Evolutionary conservation across 257 asterid species (phyloP).

Genomic region (Henckelia pumila): DNA sequence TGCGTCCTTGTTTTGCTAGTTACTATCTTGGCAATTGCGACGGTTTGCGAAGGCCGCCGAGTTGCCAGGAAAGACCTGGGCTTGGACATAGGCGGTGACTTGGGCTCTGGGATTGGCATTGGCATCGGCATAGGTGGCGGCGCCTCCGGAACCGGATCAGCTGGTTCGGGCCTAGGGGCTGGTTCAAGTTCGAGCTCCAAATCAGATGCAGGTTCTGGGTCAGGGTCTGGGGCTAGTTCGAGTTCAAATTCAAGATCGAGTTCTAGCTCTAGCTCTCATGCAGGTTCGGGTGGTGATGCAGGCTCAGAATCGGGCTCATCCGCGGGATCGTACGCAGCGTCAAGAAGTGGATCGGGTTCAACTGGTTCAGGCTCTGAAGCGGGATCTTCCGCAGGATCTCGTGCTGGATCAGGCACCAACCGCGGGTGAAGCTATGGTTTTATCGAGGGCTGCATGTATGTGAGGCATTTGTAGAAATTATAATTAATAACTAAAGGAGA

Average conservation of each 20-base stretch:
- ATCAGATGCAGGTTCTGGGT: slow-evolving; percentile 31
- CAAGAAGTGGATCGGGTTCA: slow-evolving; percentile 61
- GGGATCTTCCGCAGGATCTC: slow-evolving; percentile 36
- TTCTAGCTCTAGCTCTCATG: slow-evolving; percentile 42
- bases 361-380: slow-evolving; percentile 37
- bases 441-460: background rate
- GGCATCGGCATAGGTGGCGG: slow-evolving; percentile 35
- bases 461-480: background rate
- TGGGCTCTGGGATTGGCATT: slow-evolving; percentile 38
- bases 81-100: slow-evolving; percentile 49
- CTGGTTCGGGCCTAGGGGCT: slow-evolving; percentile 37
- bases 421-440: background rate
- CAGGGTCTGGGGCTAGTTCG: no score
- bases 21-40: slow-evolving; percentile 37
- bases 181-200: slow-evolving; percentile 45
- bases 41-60: slow-evolving; percentile 47
- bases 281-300: slow-evolving; percentile 38
- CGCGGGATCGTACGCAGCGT: slow-evolving; percentile 63
- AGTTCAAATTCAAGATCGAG: no score
- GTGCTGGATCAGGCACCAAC: slow-evolving; percentile 31
- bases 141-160: slow-evolving; percentile 34
- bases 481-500: no score
- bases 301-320: slow-evolving; percentile 68
- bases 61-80: slow-evolving; percentile 61
- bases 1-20: slow-evolving; percentile 36